phyloP scores from a whole-genome alignment of 306 rosid genomes.

The Fragaria iinumae region DNA sequence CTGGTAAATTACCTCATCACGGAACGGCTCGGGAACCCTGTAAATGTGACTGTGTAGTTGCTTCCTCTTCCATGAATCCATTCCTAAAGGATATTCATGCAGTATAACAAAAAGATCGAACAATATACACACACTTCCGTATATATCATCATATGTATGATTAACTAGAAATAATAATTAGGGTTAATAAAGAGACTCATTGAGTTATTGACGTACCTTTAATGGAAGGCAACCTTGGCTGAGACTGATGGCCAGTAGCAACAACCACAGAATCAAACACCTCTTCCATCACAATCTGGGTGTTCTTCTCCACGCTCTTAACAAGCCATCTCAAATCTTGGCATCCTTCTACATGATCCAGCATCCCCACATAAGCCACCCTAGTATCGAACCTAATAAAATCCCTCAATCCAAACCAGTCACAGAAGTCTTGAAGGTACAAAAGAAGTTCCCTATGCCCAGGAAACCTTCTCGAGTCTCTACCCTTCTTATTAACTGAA shows the following conservation, averaged over 20 bases:
- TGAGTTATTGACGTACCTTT: slow-evolving; percentile 40
- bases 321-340: slow-evolving; percentile 72
- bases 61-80: slow-evolving; percentile 81
- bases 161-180: too few species aligned
- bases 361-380: slow-evolving; percentile 72
- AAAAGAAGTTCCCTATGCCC: slow-evolving; percentile 60
- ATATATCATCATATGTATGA: too few species aligned
- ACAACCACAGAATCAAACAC: slow-evolving; percentile 90
- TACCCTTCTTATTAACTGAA: slow-evolving; percentile 53
- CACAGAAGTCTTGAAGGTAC: slow-evolving; percentile 73
- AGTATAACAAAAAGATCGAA: background rate
- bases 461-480: slow-evolving; percentile 81
- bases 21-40: slow-evolving; percentile 73
- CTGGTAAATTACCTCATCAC: slow-evolving; percentile 49
- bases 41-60: slow-evolving; percentile 89
- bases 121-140: too few species aligned
- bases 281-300: slow-evolving; percentile 46
- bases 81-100: slow-evolving; percentile 41
- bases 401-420: slow-evolving; percentile 64
- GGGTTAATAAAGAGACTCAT: background rate
- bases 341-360: slow-evolving; percentile 39
- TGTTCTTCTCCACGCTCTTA: slow-evolving; percentile 48
- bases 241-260: slow-evolving; percentile 83
- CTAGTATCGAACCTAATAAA: slow-evolving; percentile 69
- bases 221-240: slow-evolving; percentile 75